Base-by-base conservation (phyloP, 2,329 filamentous ascomycete genomes). In the Dactylonectria macrodidyma region DNA sequence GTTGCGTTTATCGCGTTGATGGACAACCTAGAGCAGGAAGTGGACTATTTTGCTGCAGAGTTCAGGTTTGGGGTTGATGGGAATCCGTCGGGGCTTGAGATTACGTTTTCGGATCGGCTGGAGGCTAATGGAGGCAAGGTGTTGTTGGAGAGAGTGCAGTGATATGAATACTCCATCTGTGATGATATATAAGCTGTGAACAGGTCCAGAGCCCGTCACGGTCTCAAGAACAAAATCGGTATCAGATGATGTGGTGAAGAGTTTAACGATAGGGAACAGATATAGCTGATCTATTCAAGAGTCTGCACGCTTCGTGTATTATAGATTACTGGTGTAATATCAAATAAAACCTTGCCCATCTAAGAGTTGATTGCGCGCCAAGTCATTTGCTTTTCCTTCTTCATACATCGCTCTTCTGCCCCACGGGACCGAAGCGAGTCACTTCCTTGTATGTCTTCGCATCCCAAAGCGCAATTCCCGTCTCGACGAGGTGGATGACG, bases 401-500 rank as follows among this genome's bases (percentile, higher is more conserved):
- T 62, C 47, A 72, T 5, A 66, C 48, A 1, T 56, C 48, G 2
- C 59, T 46, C 24, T 73, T 73, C 0, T 65, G 34, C 1, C 59
- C 56, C 5, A 56, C 30, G 24, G 52, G 3, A 56, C 61, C 41
- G 5, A 55, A 61, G 0, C 22, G 11, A 0, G 48, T 5, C 60
- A 16, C 11, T 63, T 73, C 24, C 73, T 65, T 59, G 65, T 64
- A 30, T 19, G 66, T 47, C 48, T 68, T 56, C 0, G 62, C 71
- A 24, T 78, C 76, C 68, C 70, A 70, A 1, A 76, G 33, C 2
- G 75, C 74, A 44, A 78, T 47, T 2, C 52, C 59, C 2, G 76
- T 78, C 19, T 77, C 76, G 2, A 48, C 47, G 4, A 78, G 62
- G 33, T 78, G 75, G 3, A 78, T 46, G 0, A 76, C 41, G n/a